Base-by-base conservation (phyloP, 768 basidiomycete species). In the Phaffia tasmanica region DNA sequence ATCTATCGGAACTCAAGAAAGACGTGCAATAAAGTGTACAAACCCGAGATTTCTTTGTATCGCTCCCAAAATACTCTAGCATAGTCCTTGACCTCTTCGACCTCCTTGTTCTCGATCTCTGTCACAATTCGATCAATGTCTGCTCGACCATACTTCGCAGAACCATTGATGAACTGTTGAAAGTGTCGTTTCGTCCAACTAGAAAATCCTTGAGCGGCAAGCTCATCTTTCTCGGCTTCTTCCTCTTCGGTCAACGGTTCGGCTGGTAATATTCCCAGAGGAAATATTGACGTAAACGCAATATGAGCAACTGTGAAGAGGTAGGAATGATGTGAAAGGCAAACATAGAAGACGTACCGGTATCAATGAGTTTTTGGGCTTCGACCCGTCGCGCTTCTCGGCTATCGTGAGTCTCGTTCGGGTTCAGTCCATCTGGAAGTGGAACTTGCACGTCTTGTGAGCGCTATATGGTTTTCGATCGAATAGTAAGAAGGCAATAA, bases 151-250 rank as follows among this genome's bases (percentile, higher is more conserved):
- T 89, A 84, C 16, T 78, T 79, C 74, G 87, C 88, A n/a, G 85
- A 76, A 1, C 84, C 88, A 50, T 85, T 83, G 57, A 93, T 81
- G 73, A 98, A 88, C 72, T 87, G 88, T 72, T 92, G 91, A 80
- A 92, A 97, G 74, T 97, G 92, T 48, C 90, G 83, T 71, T 89
- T 83, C 74, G 85, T 88, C 94, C 94, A 97, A 70, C 87, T 84
- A 42, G 84, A 83, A 79, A 97, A 97, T 19, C 93, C 93, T 63
- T 86, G 79, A 42, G 80, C 80, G 8, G 84, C 82, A 35, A 87
- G 83, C 55, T 81, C 82, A 35, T 94, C 90, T 78, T 94, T 97
- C 74, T 83, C 80, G 5, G 82, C 81, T 70, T 83, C 77, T 73
- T 99, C 93, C 57, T 89, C 89, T 71, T 97, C 93, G 0, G 86